These are phyloP conservation scores for Solanum ahanhuiri DNA, from an alignment of 257 asterid genomes.

Conservation along the genomic window DNA sequence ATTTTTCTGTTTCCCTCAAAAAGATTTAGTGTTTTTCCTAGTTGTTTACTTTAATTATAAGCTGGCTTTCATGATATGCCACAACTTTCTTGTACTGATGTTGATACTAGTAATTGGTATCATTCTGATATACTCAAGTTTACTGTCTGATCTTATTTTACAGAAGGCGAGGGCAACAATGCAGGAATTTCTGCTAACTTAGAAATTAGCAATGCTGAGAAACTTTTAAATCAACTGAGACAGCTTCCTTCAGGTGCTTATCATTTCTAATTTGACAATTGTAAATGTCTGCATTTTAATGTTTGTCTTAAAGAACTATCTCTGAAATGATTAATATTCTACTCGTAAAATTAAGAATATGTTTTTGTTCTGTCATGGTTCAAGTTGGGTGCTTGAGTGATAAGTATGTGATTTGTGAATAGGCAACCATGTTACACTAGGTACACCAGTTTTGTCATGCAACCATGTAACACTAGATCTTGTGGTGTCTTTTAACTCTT, in stretches of 20 bases:
- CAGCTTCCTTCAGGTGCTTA: constrained; percentile 49
- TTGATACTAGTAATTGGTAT: not conserved
- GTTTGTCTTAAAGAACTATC: not conserved
- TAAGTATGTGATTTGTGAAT: not conserved
- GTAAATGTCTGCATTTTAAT: not conserved
- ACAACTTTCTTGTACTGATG: not conserved
- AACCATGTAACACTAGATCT: not conserved
- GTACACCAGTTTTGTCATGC: not conserved
- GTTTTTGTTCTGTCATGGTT: not conserved
- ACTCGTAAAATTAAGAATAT: not conserved
- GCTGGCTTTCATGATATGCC: not conserved
- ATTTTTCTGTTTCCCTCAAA: not conserved
- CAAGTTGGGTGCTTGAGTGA: not conserved
- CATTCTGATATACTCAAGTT: not conserved
- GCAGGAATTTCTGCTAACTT: constrained; percentile 17
- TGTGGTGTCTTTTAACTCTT: not conserved
- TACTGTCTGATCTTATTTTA: constrained; percentile 3
- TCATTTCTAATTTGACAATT: not conserved
- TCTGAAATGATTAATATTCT: not conserved
- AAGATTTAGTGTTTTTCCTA: not conserved
- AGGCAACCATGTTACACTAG: not conserved
- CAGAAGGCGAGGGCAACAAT: constrained; percentile 21
- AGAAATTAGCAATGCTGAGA: constrained; percentile 20
- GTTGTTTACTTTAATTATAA: not conserved
- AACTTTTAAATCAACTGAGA: constrained; percentile 33